phyloP scores from a whole-genome alignment of 805 yeast species.

The Clavispora santaluciae region DNA sequence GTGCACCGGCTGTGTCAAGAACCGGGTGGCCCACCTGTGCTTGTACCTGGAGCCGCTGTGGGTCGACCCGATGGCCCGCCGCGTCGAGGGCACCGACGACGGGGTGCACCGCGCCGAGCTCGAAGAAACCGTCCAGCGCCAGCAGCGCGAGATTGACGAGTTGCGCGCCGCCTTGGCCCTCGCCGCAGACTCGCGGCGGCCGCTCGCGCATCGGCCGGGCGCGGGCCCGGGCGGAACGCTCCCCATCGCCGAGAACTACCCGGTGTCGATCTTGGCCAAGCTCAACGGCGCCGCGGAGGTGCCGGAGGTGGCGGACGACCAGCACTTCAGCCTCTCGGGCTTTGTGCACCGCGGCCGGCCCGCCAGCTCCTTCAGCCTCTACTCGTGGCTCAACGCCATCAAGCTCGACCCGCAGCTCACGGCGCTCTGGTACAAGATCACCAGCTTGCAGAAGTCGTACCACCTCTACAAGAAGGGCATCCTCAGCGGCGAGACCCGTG shows the following conservation, averaged over 20 bases:
- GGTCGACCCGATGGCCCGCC: constrained; percentile 17
- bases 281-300: constrained; percentile 9
- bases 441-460: constrained; percentile 37
- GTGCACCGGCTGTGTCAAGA: constrained; percentile 38
- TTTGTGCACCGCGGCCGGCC: constrained; percentile 5
- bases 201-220: constrained; percentile 16
- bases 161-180: constrained; percentile 7
- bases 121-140: constrained; percentile 19
- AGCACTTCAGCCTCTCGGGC: constrained; percentile 10
- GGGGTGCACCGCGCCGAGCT: background rate
- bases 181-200: constrained; percentile 15
- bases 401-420: constrained; percentile 38
- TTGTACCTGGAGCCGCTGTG: constrained; percentile 38
- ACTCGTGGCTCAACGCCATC: constrained; percentile 37
- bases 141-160: constrained; percentile 29
- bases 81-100: constrained; percentile 3
- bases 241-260: constrained; percentile 5
- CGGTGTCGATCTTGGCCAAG: constrained; percentile 19
- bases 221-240: background rate
- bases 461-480: constrained; percentile 30
- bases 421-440: constrained; percentile 36
- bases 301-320: constrained; percentile 16
- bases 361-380: constrained; percentile 16
- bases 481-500: constrained; percentile 8
- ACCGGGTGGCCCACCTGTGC: constrained; percentile 38